phyloP scores from a whole-genome alignment of 805 yeast species.

The Cyberlindnera bimundalis region DNA sequence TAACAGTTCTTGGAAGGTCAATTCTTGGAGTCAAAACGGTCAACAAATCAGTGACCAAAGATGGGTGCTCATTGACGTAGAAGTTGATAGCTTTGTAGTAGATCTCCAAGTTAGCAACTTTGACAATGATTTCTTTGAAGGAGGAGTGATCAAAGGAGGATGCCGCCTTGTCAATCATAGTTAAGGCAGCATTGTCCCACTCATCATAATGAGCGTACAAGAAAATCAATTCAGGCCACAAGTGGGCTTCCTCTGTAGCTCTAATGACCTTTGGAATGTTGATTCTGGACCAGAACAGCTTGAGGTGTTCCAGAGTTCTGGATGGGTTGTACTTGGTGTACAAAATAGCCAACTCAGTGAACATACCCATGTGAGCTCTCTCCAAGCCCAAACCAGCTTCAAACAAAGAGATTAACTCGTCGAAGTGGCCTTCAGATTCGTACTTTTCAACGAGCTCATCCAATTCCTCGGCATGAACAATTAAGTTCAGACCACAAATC shows the following conservation, averaged over 20 bases:
- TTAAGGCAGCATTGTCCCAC: constrained; percentile 97
- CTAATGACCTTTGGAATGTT: constrained; percentile 96
- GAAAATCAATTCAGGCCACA: constrained; percentile 96
- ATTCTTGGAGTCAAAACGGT: constrained; percentile 82
- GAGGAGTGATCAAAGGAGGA: constrained; percentile 90
- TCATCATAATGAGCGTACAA: constrained; percentile 97
- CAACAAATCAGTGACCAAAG: constrained; percentile 80
- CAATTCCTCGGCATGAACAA: constrained; percentile 96
- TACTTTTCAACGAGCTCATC: constrained; percentile 84
- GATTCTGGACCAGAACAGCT: constrained; percentile 96
- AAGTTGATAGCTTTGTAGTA: constrained; percentile 97
- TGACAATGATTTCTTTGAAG: constrained; percentile 91
- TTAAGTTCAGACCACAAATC: constrained; percentile 95
- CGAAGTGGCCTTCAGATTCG: constrained; percentile 87
- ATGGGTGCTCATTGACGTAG: constrained; percentile 89
- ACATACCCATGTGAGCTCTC: constrained; percentile 99
- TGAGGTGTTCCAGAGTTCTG: constrained; percentile 92
- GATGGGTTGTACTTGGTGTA: constrained; percentile 89
- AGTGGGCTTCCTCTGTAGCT: constrained; percentile 89
- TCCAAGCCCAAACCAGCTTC: constrained; percentile 96
- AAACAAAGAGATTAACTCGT: constrained; percentile 84
- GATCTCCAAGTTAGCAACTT: constrained; percentile 93
- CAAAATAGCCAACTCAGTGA: constrained; percentile 88
- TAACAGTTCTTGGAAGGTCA: constrained; percentile 91
- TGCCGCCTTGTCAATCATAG: constrained; percentile 93